A percentile compares a stretch with the other conserved stretches of the same genome.
These are phyloP conservation scores for Penicillium maclennaniae DNA, from an alignment of 495 filamentous ascomycete species.

Conservation along the genomic window DNA sequence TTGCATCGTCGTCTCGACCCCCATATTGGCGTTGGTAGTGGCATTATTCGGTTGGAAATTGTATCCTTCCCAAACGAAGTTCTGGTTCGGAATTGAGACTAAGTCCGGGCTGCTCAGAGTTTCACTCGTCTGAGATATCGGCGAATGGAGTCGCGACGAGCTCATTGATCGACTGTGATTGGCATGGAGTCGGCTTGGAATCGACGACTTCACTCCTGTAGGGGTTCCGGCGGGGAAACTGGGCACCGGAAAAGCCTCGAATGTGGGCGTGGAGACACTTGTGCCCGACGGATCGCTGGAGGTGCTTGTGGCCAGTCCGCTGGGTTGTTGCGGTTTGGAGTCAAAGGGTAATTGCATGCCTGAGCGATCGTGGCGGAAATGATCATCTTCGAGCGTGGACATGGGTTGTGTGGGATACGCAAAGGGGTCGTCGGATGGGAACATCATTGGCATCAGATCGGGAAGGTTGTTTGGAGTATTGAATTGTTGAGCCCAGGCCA, in stretches of 20 bases:
- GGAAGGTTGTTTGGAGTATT: constrained; percentile 47
- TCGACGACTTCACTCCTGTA: constrained; percentile 22
- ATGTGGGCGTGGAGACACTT: constrained; percentile 22
- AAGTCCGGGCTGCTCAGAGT: constrained; percentile 41
- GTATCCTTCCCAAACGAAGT: constrained; percentile 45
- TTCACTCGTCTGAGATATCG: constrained; percentile 34
- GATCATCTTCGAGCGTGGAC: constrained; percentile 56
- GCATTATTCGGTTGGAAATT: constrained; percentile 30
- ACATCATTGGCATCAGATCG: constrained; percentile 87
- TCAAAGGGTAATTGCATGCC: constrained; percentile 14
- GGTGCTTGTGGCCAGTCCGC: constrained; percentile 17
- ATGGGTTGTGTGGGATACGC: constrained; percentile 85
- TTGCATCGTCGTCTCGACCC: constrained; percentile 17
- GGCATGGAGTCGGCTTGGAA: constrained; percentile 29
- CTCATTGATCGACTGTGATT: constrained; percentile 21
- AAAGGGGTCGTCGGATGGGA: constrained; percentile 84
- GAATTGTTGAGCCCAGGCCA: constrained; percentile 31
- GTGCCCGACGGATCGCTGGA: constrained; percentile 14
- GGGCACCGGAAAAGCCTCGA: constrained; percentile 31
- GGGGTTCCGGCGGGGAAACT: constrained; percentile 22
- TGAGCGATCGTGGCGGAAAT: constrained; percentile 35
- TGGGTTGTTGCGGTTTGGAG: constrained; percentile 13
- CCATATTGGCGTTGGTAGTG: constrained; percentile 12
- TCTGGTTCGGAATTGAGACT: constrained; percentile 45
- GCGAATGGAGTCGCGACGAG: constrained; percentile 33